Conservation (phyloP, 1,139 yeast genomes). For the Lodderomyces pseudojiufengensis region DNA sequence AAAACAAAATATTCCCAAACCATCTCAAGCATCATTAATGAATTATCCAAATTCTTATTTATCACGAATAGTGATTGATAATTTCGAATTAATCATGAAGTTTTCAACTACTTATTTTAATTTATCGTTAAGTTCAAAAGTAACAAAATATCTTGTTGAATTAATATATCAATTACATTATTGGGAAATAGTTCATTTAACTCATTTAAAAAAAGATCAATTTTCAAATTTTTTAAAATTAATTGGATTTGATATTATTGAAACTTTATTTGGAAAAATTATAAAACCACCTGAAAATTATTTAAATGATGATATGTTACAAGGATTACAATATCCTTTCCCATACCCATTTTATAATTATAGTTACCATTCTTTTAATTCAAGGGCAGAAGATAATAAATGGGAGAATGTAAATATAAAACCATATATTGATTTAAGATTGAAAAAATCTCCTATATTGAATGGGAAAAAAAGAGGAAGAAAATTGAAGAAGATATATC, state of each 20-base stretch:
- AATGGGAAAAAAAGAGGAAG: slow-evolving; percentile 9
- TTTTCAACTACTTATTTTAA: slow-evolving; percentile 36
- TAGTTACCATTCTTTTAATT: slow-evolving; percentile 40
- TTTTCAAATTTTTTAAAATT: slow-evolving; percentile 33
- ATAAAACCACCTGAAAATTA: slow-evolving; percentile 42
- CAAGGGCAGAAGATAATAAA: slow-evolving; percentile 26
- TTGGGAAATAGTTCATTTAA: slow-evolving; percentile 46
- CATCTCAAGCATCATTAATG: not conserved
- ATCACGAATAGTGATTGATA: slow-evolving; percentile 39
- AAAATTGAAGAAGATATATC: slow-evolving; percentile 5
- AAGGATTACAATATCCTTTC: slow-evolving; percentile 45
- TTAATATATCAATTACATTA: slow-evolving; percentile 38
- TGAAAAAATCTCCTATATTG: slow-evolving; percentile 17
- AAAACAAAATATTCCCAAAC: slow-evolving; percentile 9
- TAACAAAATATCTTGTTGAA: slow-evolving; percentile 39
- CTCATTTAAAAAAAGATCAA: slow-evolving; percentile 28
- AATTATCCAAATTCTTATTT: slow-evolving; percentile 32
- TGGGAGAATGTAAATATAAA: slow-evolving; percentile 25
- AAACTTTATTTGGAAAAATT: slow-evolving; percentile 39
- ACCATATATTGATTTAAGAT: slow-evolving; percentile 38
- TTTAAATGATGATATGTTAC: slow-evolving; percentile 33
- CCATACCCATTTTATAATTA: slow-evolving; percentile 48
- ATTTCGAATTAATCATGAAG: slow-evolving; percentile 28
- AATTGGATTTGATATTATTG: slow-evolving; percentile 33
- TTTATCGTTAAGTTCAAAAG: slow-evolving; percentile 35